Evolutionary conservation across 2,329 filamentous ascomycete species (phyloP).

Genomic region (Neopestalotiopsis sp.): DNA sequence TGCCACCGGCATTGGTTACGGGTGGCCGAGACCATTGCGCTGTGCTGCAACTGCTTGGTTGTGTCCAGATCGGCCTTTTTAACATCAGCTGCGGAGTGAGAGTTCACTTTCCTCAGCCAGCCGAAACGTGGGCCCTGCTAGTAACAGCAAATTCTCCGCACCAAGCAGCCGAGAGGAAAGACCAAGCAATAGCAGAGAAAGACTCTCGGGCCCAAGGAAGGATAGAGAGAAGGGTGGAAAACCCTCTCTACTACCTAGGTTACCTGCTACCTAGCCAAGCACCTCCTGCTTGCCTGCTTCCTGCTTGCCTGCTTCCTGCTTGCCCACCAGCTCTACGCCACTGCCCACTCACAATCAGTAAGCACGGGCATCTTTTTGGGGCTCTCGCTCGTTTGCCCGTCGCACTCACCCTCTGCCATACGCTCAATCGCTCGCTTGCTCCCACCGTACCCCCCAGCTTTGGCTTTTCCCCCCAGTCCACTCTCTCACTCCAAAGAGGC

Average conservation of each 20-base stretch:
- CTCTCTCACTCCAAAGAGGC: background rate
- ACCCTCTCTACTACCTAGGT: no score
- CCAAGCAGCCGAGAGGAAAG: background rate
- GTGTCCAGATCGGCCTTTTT: background rate
- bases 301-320: background rate
- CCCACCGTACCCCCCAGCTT: background rate
- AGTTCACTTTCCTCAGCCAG: slow-evolving; percentile 6
- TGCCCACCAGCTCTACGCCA: background rate
- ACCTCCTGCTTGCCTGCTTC: background rate
- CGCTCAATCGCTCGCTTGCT: background rate
- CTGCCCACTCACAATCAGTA: background rate
- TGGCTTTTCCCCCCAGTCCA: background rate
- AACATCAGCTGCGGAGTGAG: slow-evolving; percentile 12
- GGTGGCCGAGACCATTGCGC: slow-evolving; percentile 25
- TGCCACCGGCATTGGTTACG: slow-evolving; percentile 28
- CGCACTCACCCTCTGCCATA: background rate
- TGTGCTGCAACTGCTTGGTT: slow-evolving; percentile 5
- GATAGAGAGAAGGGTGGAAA: background rate
- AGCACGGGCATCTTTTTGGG: background rate
- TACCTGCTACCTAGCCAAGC: background rate
- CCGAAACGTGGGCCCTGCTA: slow-evolving; percentile 15
- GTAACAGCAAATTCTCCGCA: slow-evolving; percentile 15
- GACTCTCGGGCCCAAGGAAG: background rate
- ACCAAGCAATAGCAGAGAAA: background rate
- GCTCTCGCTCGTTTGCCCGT: background rate